These are phyloP conservation scores for Fusarium kyushuense DNA, from an alignment of 2,329 filamentous ascomycete species.

Conservation along the genomic window DNA sequence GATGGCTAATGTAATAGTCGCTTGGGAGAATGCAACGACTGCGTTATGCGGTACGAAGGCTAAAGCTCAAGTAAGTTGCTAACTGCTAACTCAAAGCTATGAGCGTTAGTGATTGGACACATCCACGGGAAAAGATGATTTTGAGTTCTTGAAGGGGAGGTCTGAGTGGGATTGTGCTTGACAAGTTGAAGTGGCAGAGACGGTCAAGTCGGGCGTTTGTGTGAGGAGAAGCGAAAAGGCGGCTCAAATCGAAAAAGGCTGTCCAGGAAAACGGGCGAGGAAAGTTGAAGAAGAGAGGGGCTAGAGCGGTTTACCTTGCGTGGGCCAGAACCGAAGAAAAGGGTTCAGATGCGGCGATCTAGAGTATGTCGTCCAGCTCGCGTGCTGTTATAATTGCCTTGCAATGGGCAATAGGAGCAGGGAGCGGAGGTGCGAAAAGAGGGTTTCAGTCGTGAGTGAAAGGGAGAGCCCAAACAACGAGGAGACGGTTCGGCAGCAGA, in stretches of 20 bases:
- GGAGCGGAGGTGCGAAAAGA: constrained; percentile 47
- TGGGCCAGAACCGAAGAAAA: constrained; percentile 41
- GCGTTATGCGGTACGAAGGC: constrained; percentile 27
- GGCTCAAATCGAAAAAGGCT: constrained; percentile 36
- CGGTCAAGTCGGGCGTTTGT: constrained; percentile 25
- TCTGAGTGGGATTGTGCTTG: constrained; percentile 8
- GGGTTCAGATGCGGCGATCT: constrained; percentile 42
- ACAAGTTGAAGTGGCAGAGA: constrained; percentile 15
- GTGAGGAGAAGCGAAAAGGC: constrained; percentile 42
- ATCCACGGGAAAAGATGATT: constrained; percentile 35
- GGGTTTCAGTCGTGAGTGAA: constrained; percentile 43
- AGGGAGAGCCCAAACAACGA: constrained; percentile 48
- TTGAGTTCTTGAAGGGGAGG: constrained; percentile 20
- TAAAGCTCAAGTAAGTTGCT: constrained; percentile 36
- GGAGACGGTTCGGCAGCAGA: constrained; percentile 46
- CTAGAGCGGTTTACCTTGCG: constrained; percentile 49
- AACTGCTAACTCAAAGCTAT: constrained; percentile 40
- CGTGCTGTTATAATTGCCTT: constrained; percentile 55
- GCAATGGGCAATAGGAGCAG: constrained; percentile 55
- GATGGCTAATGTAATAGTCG: constrained; percentile 35
- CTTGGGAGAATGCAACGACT: constrained; percentile 23
- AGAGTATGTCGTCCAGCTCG: constrained; percentile 54
- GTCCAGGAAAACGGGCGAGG: constrained; percentile 30
- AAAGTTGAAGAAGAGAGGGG: constrained; percentile 40
- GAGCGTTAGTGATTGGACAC: constrained; percentile 37